Percentiles rank a stretch among this genome's conserved stretches.
Conservation (phyloP, 805 yeast genomes). For the Zygosaccharomyces kombuchaensis region DNA sequence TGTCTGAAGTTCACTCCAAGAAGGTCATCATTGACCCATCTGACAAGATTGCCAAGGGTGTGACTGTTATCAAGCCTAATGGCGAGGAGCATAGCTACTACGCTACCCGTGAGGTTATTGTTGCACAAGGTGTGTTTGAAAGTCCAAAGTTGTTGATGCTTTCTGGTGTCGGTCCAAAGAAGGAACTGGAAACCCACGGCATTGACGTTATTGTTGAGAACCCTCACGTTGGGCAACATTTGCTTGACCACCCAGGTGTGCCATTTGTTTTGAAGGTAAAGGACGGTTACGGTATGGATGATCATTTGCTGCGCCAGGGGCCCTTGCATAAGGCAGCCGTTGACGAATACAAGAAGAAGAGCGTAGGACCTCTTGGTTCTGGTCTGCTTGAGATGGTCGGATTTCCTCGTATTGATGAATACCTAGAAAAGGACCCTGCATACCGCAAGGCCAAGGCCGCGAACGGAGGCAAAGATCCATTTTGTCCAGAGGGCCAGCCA, state of each 20-base stretch:
- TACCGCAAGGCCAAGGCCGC: slow-evolving; percentile 22
- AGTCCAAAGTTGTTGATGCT: slow-evolving; percentile 34
- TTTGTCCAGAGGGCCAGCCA: slow-evolving; percentile 30
- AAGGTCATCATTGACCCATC: slow-evolving; percentile 22
- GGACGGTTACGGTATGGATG: slow-evolving; percentile 26
- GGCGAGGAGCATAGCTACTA: slow-evolving; percentile 25
- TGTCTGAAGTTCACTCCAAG: slow-evolving; percentile 29
- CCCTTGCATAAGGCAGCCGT: slow-evolving; percentile 16
- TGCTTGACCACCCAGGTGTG: slow-evolving; percentile 34
- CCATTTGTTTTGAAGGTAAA: slow-evolving; percentile 26
- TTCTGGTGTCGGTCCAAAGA: slow-evolving; percentile 32
- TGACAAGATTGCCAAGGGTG: slow-evolving; percentile 22
- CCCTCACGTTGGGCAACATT: slow-evolving; percentile 34
- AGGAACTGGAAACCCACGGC: slow-evolving; percentile 28
- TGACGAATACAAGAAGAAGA: slow-evolving; percentile 13
- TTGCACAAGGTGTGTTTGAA: slow-evolving; percentile 33
- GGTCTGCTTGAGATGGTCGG: slow-evolving; percentile 24
- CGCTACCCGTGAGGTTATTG: slow-evolving; percentile 28
- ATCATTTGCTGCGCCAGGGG: slow-evolving; percentile 20
- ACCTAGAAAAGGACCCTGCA: slow-evolving; percentile 22
- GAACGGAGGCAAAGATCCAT: slow-evolving; percentile 29
- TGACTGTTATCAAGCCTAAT: slow-evolving; percentile 21
- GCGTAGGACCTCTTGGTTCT: slow-evolving; percentile 24
- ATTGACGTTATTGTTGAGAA: slow-evolving; percentile 28
- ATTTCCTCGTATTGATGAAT: slow-evolving; percentile 27